These are phyloP conservation scores for Linum lewisii DNA, from an alignment of 345 rosid species.

Conservation along the genomic window DNA sequence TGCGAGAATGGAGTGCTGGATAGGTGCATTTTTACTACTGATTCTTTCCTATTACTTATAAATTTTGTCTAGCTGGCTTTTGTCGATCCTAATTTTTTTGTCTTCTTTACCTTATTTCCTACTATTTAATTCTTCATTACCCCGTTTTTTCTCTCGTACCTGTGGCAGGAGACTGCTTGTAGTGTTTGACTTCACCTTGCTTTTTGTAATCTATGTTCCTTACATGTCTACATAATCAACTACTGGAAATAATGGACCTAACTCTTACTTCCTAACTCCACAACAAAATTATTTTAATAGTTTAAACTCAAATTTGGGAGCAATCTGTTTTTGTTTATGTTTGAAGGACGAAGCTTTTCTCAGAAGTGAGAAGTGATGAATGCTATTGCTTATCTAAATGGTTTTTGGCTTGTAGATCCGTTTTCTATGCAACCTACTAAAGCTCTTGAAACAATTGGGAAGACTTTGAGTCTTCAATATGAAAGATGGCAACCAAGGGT, in stretches of 20 bases:
- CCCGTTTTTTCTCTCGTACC: background rate
- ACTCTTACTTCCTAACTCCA: background rate
- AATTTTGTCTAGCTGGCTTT: conserved; percentile 5
- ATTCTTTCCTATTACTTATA: conserved; percentile 10
- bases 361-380: background rate
- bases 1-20: conserved; percentile 99
- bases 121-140: background rate
- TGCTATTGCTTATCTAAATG: background rate
- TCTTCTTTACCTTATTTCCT: background rate
- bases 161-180: background rate
- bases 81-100: no score
- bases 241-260: background rate
- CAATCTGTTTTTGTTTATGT: background rate
- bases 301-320: background rate
- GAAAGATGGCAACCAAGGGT: conserved; percentile 99
- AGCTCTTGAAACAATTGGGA: conserved; percentile 88
- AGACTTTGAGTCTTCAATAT: conserved; percentile 77
- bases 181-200: background rate
- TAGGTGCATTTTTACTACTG: conserved; percentile 45
- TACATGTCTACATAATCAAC: no score
- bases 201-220: background rate
- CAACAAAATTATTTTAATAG: background rate
- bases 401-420: conserved; percentile 49
- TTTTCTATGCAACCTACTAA: conserved; percentile 93
- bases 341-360: background rate